A percentile compares a stretch with the other conserved stretches of the same genome.
phyloP scores from a whole-genome alignment of 1,284 basidiomycete species.

The Trichosporon faecale region DNA sequence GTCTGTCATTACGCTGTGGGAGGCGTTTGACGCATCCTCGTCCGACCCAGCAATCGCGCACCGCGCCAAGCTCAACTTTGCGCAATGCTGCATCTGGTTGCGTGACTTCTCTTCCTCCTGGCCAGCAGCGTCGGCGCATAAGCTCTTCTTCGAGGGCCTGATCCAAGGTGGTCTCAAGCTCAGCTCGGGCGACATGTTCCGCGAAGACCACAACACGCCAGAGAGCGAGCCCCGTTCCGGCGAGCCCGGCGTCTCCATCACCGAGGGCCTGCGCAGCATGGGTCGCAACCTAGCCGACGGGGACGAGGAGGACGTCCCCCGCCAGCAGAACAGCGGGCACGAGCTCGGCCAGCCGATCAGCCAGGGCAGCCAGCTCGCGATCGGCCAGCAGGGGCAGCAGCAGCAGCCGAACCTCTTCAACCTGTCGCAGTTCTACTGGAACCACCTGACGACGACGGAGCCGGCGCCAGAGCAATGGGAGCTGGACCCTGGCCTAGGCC shows the following conservation, averaged over 20 bases:
- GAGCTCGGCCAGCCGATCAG: conserved; percentile 4
- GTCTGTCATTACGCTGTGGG: conserved; percentile 42
- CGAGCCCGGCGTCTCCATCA: conserved; percentile 12
- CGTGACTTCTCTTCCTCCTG: conserved; percentile 42
- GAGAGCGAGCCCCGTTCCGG: conserved; percentile 7
- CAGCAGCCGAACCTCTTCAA: conserved; percentile 30
- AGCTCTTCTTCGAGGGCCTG: conserved; percentile 48
- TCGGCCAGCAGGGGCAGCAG: not conserved
- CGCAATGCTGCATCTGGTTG: conserved; percentile 48
- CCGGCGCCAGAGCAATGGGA: conserved; percentile 15
- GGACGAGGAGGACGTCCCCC: not conserved
- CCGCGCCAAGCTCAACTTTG: conserved; percentile 41
- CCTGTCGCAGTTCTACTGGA: conserved; percentile 44
- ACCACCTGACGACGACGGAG: conserved; percentile 28
- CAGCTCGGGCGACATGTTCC: conserved; percentile 16
- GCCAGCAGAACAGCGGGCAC: not conserved
- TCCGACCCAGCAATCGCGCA: conserved; percentile 29
- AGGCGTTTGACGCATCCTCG: conserved; percentile 33
- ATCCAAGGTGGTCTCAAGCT: conserved; percentile 42
- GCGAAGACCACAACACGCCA: conserved; percentile 13
- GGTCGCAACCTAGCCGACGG: conserved; percentile 23
- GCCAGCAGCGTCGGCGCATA: conserved; percentile 45
- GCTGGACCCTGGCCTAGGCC: not conserved
- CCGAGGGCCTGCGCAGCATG: conserved; percentile 26
- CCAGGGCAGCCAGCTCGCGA: conserved; percentile 2